A percentile compares a stretch with the other conserved stretches of the same genome.
These are phyloP conservation scores for Hanseniaspora taiwanica DNA, from an alignment of 805 yeast genomes.

Conservation along the genomic window DNA sequence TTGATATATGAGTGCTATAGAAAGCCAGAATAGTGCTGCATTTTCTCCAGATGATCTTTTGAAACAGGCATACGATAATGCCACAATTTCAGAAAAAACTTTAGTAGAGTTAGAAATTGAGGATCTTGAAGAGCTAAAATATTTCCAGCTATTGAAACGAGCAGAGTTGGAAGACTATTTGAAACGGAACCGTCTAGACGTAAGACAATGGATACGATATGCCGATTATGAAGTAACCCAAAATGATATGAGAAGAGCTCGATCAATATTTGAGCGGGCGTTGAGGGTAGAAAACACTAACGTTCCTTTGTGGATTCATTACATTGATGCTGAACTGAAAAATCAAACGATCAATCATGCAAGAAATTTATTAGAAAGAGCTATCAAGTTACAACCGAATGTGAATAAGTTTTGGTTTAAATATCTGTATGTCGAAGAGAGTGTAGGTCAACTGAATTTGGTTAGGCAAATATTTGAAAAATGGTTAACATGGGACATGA, in stretches of 20 bases:
- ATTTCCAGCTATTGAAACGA: conserved; percentile 63
- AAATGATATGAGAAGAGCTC: conserved; percentile 62
- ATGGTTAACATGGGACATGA: conserved; percentile 72
- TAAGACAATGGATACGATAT: conserved; percentile 84
- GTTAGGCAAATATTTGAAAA: conserved; percentile 56
- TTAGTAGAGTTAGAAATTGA: conserved; percentile 35
- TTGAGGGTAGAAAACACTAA: conserved; percentile 60
- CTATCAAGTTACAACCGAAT: conserved; percentile 58
- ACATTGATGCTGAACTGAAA: conserved; percentile 65
- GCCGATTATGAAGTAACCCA: conserved; percentile 80
- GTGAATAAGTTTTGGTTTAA: conserved; percentile 79
- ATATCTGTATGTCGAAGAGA: conserved; percentile 73
- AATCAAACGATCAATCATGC: conserved; percentile 75
- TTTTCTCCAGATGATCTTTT: neutral
- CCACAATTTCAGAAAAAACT: conserved; percentile 17
- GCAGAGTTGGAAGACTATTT: conserved; percentile 79
- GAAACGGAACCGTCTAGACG: conserved; percentile 67
- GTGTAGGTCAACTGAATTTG: conserved; percentile 46
- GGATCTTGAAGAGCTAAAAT: conserved; percentile 72
- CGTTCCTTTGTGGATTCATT: conserved; percentile 77
- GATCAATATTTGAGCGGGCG: conserved; percentile 83
- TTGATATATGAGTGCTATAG: neutral
- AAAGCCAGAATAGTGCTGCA: neutral
- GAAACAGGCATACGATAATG: neutral
- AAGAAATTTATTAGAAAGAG: conserved; percentile 69